Percentiles rank a stretch among this genome's conserved stretches.
These are phyloP conservation scores for Heliosperma pusillum DNA, from an alignment of 148 eudicot species.

Conservation along the genomic window DNA sequence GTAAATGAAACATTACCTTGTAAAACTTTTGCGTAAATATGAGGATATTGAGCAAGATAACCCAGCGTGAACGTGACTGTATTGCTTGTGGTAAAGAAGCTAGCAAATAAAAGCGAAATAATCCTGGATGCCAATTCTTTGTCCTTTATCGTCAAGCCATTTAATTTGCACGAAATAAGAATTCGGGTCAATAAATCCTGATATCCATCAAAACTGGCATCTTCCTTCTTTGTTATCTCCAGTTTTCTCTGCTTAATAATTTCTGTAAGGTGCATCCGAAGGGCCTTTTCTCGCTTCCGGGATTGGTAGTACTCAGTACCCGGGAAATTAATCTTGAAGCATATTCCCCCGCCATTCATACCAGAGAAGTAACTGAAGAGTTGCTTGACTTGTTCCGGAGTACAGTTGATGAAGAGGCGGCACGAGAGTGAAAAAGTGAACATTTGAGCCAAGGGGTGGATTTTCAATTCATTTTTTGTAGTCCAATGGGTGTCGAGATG, in stretches of 20 bases:
- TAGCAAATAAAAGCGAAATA: not conserved
- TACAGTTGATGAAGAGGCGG: not conserved
- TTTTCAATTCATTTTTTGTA: not conserved
- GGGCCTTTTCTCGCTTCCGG: not conserved
- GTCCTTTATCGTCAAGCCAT: not conserved
- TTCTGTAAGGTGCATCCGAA: not conserved
- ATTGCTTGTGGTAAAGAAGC: slow-evolving; percentile 13
- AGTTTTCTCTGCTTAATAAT: not conserved
- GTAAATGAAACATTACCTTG: not conserved
- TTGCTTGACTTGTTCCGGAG: not conserved
- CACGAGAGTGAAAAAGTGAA: not conserved
- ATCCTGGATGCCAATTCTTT: not conserved
- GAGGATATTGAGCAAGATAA: slow-evolving; percentile 2
- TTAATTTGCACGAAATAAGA: not conserved
- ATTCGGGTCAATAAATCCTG: not conserved
- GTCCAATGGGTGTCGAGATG: slow-evolving; percentile 14
- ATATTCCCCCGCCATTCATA: not conserved
- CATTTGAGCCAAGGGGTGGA: not conserved
- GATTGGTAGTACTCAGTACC: slow-evolving; percentile 10
- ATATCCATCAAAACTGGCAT: not conserved
- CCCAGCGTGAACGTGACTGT: not conserved
- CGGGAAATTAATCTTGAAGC: not conserved
- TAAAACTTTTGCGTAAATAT: slow-evolving; percentile 16
- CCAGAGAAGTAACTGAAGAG: not conserved
- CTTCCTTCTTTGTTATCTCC: not conserved